Conservation (phyloP, 2,329 filamentous ascomycete genomes). For the Claviceps sp. region DNA sequence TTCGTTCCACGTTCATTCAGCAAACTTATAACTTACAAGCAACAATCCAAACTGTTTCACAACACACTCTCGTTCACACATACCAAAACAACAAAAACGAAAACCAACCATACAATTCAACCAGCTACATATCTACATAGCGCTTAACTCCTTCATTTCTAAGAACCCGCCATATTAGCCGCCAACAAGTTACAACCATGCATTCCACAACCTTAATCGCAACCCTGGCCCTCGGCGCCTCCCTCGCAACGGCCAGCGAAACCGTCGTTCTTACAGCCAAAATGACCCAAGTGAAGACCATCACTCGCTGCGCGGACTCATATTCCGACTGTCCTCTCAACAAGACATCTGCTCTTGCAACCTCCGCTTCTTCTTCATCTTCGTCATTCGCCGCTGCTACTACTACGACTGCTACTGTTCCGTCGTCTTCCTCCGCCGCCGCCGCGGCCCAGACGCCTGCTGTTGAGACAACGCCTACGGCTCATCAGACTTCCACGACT, state of each 20-base stretch:
- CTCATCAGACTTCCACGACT: background rate
- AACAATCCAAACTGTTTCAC: too few species aligned
- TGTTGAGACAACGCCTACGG: slow-evolving; percentile 2
- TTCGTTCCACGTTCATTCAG: background rate
- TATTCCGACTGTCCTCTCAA: slow-evolving; percentile 28
- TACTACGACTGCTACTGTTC: slow-evolving; percentile 6
- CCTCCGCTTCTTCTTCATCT: slow-evolving; percentile 5
- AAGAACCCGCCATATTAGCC: background rate
- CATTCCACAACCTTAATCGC: slow-evolving; percentile 30
- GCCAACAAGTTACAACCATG: slow-evolving; percentile 24
- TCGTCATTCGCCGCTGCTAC: slow-evolving; percentile 11
- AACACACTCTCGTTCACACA: too few species aligned
- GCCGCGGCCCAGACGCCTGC: slow-evolving; percentile 4
- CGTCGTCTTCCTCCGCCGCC: slow-evolving; percentile 12
- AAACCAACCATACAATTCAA: too few species aligned
- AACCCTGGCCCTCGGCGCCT: slow-evolving; percentile 27
- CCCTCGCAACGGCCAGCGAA: slow-evolving; percentile 22
- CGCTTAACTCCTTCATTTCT: too few species aligned
- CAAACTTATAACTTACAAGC: too few species aligned
- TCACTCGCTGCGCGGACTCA: slow-evolving; percentile 33
- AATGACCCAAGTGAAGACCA: slow-evolving; percentile 29
- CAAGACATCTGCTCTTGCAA: slow-evolving; percentile 10
- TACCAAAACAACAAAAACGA: too few species aligned
- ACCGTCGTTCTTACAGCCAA: slow-evolving; percentile 32
- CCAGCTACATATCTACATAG: too few species aligned